Evolutionary conservation across 208 protist species (phyloP).

Genomic region (Wallacemonas sp.): DNA sequence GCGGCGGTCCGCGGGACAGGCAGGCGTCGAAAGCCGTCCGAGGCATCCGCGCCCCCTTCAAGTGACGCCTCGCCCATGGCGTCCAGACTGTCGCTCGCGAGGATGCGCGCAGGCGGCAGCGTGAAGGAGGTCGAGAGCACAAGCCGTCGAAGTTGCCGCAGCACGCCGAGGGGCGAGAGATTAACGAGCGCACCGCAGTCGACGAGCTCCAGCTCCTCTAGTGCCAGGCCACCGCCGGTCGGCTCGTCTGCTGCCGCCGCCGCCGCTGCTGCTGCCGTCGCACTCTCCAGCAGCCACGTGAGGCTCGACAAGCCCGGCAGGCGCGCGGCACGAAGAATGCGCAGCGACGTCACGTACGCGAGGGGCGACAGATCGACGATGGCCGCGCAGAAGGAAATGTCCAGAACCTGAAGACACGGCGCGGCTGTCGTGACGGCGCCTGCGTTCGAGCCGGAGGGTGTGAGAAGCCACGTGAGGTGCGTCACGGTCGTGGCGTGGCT

Average conservation of each 20-base stretch:
- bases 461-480: background rate
- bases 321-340: slow-evolving; percentile 1
- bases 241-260: background rate
- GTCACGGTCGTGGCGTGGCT: background rate
- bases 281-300: slow-evolving; percentile 11
- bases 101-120: background rate
- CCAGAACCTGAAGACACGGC: slow-evolving; percentile 3
- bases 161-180: slow-evolving; percentile 4
- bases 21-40: too few relatives aligned
- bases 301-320: slow-evolving; percentile 5
- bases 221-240: background rate
- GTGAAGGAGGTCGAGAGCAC: background rate
- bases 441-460: too few relatives aligned
- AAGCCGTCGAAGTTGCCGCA: background rate
- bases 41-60: background rate
- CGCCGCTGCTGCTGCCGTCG: background rate
- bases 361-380: slow-evolving; percentile 22
- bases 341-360: slow-evolving; percentile 6
- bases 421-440: background rate
- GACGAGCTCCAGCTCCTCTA: slow-evolving; percentile 11
- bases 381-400: slow-evolving; percentile 1
- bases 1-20: background rate
- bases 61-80: background rate
- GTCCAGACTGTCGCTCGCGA: background rate
- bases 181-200: slow-evolving; percentile 5